Evolutionary conservation across 2,329 filamentous ascomycete genomes (phyloP).

Genomic region (Epichloe brachyelytri): DNA sequence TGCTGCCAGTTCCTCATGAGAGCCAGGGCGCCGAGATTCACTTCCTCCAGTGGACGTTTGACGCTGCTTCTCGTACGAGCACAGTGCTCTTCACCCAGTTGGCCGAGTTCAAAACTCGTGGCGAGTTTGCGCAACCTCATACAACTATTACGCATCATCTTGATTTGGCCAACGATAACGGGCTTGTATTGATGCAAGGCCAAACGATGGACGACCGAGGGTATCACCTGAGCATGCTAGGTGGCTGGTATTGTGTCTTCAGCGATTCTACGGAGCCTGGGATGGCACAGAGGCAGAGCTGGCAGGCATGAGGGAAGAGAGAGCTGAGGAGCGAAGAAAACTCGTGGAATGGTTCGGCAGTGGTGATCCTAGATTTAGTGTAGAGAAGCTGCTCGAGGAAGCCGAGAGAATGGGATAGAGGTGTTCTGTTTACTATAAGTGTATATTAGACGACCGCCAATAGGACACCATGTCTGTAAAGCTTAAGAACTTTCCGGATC

Average conservation of each 20-base stretch:
- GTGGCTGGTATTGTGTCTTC: slow-evolving; percentile 84
- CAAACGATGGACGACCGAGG: slow-evolving; percentile 59
- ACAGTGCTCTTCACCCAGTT: slow-evolving; percentile 89
- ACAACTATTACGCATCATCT: slow-evolving; percentile 88
- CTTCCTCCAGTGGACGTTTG: slow-evolving; percentile 93
- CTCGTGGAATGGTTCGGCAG: slow-evolving; percentile 70
- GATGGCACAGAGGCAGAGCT: slow-evolving; percentile 28
- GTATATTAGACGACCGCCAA: neutral
- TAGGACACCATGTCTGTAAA: neutral
- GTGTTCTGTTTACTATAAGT: neutral
- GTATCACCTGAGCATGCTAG: slow-evolving; percentile 70
- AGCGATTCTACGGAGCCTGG: slow-evolving; percentile 77
- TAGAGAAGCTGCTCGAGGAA: slow-evolving; percentile 80
- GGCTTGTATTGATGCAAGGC: slow-evolving; percentile 77
- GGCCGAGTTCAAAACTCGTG: slow-evolving; percentile 81
- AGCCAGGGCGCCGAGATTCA: slow-evolving; percentile 75
- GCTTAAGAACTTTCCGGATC: too few relatives aligned
- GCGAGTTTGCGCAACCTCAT: slow-evolving; percentile 82
- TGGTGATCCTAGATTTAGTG: slow-evolving; percentile 66
- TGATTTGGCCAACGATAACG: slow-evolving; percentile 62
- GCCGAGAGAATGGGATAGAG: slow-evolving; percentile 59
- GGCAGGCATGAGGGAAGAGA: slow-evolving; percentile 35
- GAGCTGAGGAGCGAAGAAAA: slow-evolving; percentile 48
- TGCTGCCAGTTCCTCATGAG: slow-evolving; percentile 68
- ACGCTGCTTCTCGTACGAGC: slow-evolving; percentile 46